Evolutionary conservation across 768 basidiomycete species (phyloP).

Genomic region (Austroboletus eburneus): DNA sequence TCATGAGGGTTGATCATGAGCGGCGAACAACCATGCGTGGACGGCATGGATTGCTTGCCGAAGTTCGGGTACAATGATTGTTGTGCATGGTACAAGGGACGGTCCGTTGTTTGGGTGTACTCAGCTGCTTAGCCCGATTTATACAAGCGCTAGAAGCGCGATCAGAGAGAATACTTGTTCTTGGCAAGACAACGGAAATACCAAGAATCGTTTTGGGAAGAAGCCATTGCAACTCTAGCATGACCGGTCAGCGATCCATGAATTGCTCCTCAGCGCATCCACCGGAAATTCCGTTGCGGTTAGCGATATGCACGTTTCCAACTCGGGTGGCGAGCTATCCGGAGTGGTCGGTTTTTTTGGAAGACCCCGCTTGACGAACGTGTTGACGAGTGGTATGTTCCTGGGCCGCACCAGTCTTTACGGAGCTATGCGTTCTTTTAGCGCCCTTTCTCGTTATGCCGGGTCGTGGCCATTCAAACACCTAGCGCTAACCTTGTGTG

Average conservation of each 20-base stretch:
- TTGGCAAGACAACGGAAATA: not conserved
- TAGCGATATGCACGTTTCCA: not conserved
- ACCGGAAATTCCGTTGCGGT: not conserved
- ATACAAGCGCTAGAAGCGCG: not conserved
- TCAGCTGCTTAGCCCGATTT: conserved; percentile 1
- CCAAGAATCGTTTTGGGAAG: not conserved
- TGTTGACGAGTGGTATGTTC: too few relatives aligned
- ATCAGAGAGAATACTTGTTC: not conserved
- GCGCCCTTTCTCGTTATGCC: too few relatives aligned
- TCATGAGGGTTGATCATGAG: not conserved
- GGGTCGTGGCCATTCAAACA: too few relatives aligned
- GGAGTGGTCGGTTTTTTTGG: too few relatives aligned
- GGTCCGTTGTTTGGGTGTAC: not conserved
- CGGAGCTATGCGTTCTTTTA: too few relatives aligned
- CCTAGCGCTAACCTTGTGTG: too few relatives aligned
- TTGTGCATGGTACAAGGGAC: not conserved
- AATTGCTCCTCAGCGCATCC: too few relatives aligned
- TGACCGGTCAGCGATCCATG: too few relatives aligned
- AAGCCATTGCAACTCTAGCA: not conserved
- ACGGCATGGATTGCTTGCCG: conserved; percentile 1
- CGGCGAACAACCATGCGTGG: not conserved
- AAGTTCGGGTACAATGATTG: not conserved
- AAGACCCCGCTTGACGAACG: too few relatives aligned
- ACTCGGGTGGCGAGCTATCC: too few relatives aligned
- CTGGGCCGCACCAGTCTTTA: too few relatives aligned